These are phyloP conservation scores for Quercus cerris DNA, from an alignment of 306 rosid genomes.

Conservation along the genomic window DNA sequence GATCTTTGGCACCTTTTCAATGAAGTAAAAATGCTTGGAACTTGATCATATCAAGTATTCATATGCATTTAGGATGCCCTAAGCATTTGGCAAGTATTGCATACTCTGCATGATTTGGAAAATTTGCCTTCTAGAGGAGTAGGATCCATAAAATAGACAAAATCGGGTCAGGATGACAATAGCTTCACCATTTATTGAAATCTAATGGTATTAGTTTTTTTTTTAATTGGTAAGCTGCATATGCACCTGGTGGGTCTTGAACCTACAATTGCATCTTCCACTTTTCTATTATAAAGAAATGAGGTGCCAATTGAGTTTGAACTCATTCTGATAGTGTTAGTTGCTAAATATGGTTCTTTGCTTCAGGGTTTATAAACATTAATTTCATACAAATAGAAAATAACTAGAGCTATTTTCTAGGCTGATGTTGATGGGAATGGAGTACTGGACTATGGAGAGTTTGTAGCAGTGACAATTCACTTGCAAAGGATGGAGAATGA, in stretches of 20 bases:
- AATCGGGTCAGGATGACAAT: not conserved
- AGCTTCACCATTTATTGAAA: not conserved
- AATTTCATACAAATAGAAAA: not conserved
- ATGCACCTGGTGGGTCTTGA: no score
- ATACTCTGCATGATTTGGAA: not conserved
- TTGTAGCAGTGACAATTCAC: constrained; percentile 97
- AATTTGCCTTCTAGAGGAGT: not conserved
- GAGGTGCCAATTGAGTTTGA: no score
- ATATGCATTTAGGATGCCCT: not conserved
- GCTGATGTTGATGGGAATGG: constrained; percentile 99
- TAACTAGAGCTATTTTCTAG: constrained; percentile 27
- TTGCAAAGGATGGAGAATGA: constrained; percentile 97
- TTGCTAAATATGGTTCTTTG: not conserved
- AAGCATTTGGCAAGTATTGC: not conserved
- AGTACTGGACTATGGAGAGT: constrained; percentile 93
- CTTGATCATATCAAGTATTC: not conserved
- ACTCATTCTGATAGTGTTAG: not conserved
- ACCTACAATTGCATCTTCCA: no score
- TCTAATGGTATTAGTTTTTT: no score
- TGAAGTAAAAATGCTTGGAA: not conserved
- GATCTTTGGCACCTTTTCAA: not conserved
- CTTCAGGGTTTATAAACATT: not conserved
- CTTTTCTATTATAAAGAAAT: no score
- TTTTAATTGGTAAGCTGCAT: no score
- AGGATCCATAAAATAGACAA: not conserved